Evolutionary conservation across 108 stramenopile genomes (phyloP), one percentile per base, ranked within the genome.

Genomic region (Skeletonema marinoi): DNA sequence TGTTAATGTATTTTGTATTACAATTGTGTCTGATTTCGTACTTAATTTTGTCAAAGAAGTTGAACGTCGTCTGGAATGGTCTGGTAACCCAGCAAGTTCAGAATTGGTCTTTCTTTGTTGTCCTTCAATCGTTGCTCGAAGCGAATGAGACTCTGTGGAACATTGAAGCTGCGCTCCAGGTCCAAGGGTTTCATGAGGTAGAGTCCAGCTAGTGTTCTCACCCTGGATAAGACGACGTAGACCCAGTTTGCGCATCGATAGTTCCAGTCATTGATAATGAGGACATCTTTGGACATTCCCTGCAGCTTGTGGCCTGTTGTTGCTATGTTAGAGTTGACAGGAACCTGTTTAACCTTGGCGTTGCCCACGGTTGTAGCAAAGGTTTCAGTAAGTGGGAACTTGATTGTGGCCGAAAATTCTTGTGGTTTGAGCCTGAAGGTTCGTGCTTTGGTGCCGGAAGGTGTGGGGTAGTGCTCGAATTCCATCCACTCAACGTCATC

Each of bases 271-370:
- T 56, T 25, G 30, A 74, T 38, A 1, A 74, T 41, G 11, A 66
- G 14, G 30, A 48, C 9, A 25, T 74, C 44, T 50, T 74, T 74
- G n/a, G 44, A 48, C 41, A 48, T 66, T n/a, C 73, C 65, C 33
- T 73, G 71, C 29, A 73, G 61, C 44, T 73, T 73, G 31, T 73
- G 62, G 3, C 68, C 68, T 32, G 68, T 69, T 54, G 68, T 69
- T 32, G 59, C 70, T 59, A 59, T 54, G 59, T 60, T 60, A n/a
- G 59, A 32, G 32, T 56, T 69, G 48, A 69, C 32, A 54, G 68
- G 54, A 6, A 36, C 35, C 6, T 36, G 35, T 36, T 36, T 36
- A 1, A 36, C 35, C 25, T 25, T 25, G 25, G 25, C 25, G 25
- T 25, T n/a, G n/a, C n/a, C n/a, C n/a, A n/a, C n/a, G n/a, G n/a